A percentile compares a stretch with the other conserved stretches of the same genome.
Evolutionary conservation across 768 basidiomycete species (phyloP).

Genomic region (Mycena kentingensis): DNA sequence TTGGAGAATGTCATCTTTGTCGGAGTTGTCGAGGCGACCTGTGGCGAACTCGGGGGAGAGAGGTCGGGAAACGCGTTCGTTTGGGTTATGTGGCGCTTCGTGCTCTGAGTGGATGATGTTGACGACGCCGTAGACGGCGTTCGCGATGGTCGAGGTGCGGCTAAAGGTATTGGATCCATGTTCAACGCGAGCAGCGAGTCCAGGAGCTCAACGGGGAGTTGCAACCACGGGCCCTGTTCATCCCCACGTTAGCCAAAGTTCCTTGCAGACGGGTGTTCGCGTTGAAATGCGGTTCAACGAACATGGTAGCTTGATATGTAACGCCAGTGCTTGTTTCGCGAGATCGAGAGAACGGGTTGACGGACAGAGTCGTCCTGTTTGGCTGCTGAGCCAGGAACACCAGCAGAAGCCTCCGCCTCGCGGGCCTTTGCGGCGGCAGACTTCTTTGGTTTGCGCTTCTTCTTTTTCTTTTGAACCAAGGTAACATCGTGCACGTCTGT

Average conservation of each 20-base stretch:
- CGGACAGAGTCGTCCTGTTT: conserved; percentile 45
- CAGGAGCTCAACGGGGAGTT: conserved; percentile 82
- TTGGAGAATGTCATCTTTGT: conserved; percentile 26
- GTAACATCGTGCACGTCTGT: conserved; percentile 1
- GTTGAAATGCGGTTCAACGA: too few relatives aligned
- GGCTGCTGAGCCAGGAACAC: conserved; percentile 31
- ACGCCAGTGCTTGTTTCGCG: conserved; percentile 92
- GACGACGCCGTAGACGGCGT: conserved; percentile 33
- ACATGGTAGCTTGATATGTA: too few relatives aligned
- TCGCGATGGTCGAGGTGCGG: conserved; percentile 42
- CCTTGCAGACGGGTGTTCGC: background rate
- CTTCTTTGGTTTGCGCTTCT: conserved; percentile 66
- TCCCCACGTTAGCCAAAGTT: background rate
- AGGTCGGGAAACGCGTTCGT: conserved; percentile 44
- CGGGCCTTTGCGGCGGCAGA: conserved; percentile 45
- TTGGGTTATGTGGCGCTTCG: conserved; percentile 31
- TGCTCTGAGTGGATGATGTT: background rate
- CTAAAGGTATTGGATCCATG: conserved; percentile 67
- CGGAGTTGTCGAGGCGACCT: conserved; percentile 35
- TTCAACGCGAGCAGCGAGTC: conserved; percentile 81
- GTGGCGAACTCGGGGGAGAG: conserved; percentile 50
- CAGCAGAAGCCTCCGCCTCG: conserved; percentile 32
- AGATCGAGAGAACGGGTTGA: conserved; percentile 77
- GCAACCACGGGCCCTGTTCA: conserved; percentile 85
- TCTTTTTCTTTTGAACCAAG: conserved; percentile 60